phyloP scores from a whole-genome alignment of 2,329 filamentous ascomycete genomes.

The Arthrobotrys entomopaga region DNA sequence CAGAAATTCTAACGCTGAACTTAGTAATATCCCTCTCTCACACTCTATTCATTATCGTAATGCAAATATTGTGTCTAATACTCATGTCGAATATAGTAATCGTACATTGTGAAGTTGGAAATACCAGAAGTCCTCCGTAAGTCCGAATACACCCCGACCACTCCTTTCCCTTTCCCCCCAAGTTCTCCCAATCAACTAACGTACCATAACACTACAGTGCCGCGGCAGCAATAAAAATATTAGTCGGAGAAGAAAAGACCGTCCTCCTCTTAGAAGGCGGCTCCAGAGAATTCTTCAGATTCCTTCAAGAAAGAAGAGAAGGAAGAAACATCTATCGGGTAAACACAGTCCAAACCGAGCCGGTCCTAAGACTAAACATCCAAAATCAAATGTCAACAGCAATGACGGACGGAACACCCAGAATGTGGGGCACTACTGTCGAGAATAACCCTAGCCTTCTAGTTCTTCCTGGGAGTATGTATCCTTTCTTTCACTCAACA shows the following conservation, averaged over 20 bases:
- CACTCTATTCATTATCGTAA: background rate
- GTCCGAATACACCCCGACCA: background rate
- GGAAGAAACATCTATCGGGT: background rate
- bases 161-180: background rate
- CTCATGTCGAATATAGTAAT: slow-evolving; percentile 22
- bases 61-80: background rate
- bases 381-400: background rate
- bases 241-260: slow-evolving; percentile 17
- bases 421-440: background rate
- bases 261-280: slow-evolving; percentile 41
- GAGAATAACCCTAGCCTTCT: slow-evolving; percentile 22
- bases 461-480: slow-evolving; percentile 14
- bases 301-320: background rate
- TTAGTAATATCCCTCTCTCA: background rate
- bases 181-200: background rate
- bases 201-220: background rate
- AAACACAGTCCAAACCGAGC: too few relatives aligned
- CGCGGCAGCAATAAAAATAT: slow-evolving; percentile 19
- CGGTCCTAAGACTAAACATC: too few relatives aligned
- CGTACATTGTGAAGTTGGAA: slow-evolving; percentile 33
- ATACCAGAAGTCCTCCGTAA: slow-evolving; percentile 38
- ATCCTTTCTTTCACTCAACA: background rate
- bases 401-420: background rate
- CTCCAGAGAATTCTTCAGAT: slow-evolving; percentile 11
- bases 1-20: background rate